phyloP scores from a whole-genome alignment of 768 basidiomycete species.

The Hirschioporus abietinus region DNA sequence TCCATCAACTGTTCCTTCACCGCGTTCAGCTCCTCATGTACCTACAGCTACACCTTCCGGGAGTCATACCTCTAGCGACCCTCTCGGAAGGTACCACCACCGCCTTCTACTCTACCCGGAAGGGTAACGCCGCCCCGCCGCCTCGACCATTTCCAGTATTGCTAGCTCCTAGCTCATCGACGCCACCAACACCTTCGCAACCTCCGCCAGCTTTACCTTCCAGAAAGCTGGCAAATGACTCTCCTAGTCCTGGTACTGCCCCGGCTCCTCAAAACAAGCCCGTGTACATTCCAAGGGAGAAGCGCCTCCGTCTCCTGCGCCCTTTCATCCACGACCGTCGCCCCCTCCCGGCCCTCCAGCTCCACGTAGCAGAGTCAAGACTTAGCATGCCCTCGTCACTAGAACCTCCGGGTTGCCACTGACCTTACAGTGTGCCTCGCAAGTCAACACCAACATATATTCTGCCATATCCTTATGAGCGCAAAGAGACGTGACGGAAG shows the following conservation, averaged over 20 bases:
- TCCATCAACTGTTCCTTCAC: conserved; percentile 23
- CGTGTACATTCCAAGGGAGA: conserved; percentile 41
- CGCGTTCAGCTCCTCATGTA: conserved; percentile 11
- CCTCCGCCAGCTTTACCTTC: not conserved
- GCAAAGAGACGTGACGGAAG: no score
- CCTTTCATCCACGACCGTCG: conserved; percentile 16
- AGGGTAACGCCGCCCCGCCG: conserved; percentile 41
- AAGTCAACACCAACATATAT: no score
- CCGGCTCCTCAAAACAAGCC: conserved; percentile 31
- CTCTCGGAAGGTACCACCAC: conserved; percentile 30
- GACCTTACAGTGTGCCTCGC: no score
- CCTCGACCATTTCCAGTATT: conserved; percentile 28
- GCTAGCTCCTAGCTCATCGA: conserved; percentile 5
- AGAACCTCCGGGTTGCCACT: conserved; percentile 1
- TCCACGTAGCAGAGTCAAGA: conserved; percentile 15
- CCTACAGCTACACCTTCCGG: conserved; percentile 24
- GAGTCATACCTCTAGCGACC: conserved; percentile 13
- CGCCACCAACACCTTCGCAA: conserved; percentile 8
- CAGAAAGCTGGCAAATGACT: not conserved
- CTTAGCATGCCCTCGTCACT: not conserved
- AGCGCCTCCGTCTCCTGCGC: conserved; percentile 26
- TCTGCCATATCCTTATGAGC: no score
- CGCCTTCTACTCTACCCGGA: conserved; percentile 31
- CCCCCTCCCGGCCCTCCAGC: conserved; percentile 19
- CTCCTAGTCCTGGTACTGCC: conserved; percentile 15